Base-by-base conservation (phyloP, 106 monocot species). In the Allium sativum region DNA sequence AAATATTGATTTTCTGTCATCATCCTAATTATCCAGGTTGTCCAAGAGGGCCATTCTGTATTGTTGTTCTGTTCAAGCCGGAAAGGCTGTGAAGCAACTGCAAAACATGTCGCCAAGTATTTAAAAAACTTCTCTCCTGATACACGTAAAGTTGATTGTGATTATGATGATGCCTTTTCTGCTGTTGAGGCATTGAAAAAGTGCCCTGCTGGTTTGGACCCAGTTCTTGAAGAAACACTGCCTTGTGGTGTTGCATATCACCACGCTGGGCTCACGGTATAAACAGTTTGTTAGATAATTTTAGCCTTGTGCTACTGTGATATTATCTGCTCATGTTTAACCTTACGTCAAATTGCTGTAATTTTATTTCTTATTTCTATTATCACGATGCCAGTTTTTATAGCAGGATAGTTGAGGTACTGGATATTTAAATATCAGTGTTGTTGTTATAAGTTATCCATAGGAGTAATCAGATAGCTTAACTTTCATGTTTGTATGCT, bases 1-100 rank as follows among this genome's bases (percentile, higher is more conserved):
- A 44, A 52, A 18, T 59, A 4, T 57, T 62, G 20, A 58, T 13
- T 40, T 31, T 31, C 31, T 31, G 31, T 1, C 31, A 31, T 31
- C 8, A 65, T 51, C 13, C 65, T 58, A 13, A 42, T 12, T 19
- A 40, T 62, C 12, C 77, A 95, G 94, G 77, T 90, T 81, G 85
- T 98, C 81, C 81, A 76, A 70, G 83, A 98, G 62, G 96, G 96
- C 18, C 96, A 98, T 65, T 98, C 96, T 21, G 92, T 92, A 42
- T 74, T 98, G 43, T 59, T 91, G 40, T 98, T 98, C 65, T 98
- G 96, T 72, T 98, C 92, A 10, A 98, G 91, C 54, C 57, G 96
- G n/a, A 98, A 98, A 71, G 96, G 91, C 55, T 98, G 96, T 45
- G 96, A 98, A 76, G 80, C 85, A 58, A 98, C 96, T 60, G 96